Base-by-base conservation (phyloP, 257 asterid species). In the Voacanga thouarsii region DNA sequence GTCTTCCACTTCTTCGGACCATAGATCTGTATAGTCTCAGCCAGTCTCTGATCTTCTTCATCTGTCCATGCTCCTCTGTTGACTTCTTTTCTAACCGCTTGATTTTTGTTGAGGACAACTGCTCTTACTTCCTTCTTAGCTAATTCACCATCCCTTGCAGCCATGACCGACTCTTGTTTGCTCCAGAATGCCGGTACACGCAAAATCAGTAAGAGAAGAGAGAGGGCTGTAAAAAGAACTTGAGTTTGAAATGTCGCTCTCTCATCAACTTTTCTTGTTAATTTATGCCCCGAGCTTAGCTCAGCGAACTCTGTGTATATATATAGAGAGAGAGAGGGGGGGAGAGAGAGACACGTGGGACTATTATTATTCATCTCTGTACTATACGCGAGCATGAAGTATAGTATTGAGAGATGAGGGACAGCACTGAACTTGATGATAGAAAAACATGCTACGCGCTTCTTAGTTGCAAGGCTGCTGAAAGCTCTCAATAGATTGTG, bases 51-150 rank as follows among this genome's bases (percentile, higher is more conserved):
- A 70, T 89, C 93, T 84, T 89, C 91, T 67, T 89, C 90, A 39
- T 83, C 81, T 57, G 85, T 87, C 91, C 93, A 89, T 74, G 89
- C 84, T 75, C 90, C 93, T 63, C 87, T 77, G 84, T 84, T 82
- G 47, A 77, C 77, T 37, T 81, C 87, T 67, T 81, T 83, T 80
- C 77, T 83, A 45, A 78, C 45, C 19, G 45, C 65, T 45, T 70
- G 79, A 24, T 28, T 67, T 43, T 71, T 67, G 0, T 68, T 24
- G 7, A 4, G 5, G 6, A 14, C 79, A 5, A 18, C 26, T 23
- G 78, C 11, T 19, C 18, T 74, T n/a, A n/a, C 59, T 47, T 19
- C 76, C 71, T 80, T 63, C 72, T 55, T 64, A 47, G 5, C 68
- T 56, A 78, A 68, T 75, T 64, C 74, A 41, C 6, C 81, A 28